Base-by-base conservation (phyloP, 768 basidiomycete species). In the Sarcodon sp. region DNA sequence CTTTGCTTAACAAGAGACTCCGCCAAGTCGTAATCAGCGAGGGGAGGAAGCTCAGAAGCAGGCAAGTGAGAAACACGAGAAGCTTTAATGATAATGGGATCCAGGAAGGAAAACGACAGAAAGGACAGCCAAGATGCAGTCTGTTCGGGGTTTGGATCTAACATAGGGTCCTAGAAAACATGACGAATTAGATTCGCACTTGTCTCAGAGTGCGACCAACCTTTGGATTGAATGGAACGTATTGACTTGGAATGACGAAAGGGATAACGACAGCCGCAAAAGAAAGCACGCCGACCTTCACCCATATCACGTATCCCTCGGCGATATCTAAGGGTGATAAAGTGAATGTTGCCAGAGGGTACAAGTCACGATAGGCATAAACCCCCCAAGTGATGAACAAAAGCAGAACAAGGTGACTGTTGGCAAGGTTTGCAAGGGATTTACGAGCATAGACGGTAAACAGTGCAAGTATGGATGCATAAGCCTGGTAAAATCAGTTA, bases 311-410 rank as follows among this genome's bases (percentile, higher is more conserved):
- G 45, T 58, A 50, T 6, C 76, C 72, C 53, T 75, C 75, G 1
- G 57, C 56, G 1, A 58, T 54, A 53, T 85, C 83, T n/a, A 63
- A 51, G 6, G 80, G 77, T 11, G 47, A 34, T 18, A 69, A 61
- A n/a, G 65, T 67, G 59, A 66, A 80, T 0, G 79, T 83, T 12
- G 69, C 62, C 7, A 83, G 55, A 10, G 82, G 83, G 58, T 69
- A 80, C 6, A 84, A 45, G 55, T 77, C 73, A n/a, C 80, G 71
- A 54, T 78, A 79, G 33, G 63, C 61, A 54, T 71, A 83, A 7
- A 79, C 66, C 8, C 54, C 53, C 57, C 76, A 74, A 4, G 65
- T 65, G 27, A 64, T 61, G n/a, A 78, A 53, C 8, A 81, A 60
- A 1, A 82, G 54, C 15, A 64, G 56, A 48, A 69, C 69, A 52